Evolutionary conservation across 305 asterid species (phyloP).

Genomic region (Rubia tinctorum): DNA sequence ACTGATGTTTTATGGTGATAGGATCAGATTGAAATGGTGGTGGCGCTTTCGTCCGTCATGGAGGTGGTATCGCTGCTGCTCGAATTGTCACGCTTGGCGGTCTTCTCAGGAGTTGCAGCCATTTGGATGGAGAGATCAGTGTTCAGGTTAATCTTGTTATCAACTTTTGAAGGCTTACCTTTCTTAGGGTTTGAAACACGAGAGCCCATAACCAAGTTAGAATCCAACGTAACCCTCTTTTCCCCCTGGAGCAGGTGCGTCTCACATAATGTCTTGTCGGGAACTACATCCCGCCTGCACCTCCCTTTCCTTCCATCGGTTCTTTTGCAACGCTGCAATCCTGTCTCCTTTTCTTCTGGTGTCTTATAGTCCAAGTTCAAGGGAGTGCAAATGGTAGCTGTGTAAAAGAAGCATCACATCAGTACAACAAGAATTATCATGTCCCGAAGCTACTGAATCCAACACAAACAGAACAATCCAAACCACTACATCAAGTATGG

Average conservation of each 20-base stretch:
- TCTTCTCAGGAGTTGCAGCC: conserved; percentile 25
- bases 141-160: conserved; percentile 41
- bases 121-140: conserved; percentile 31
- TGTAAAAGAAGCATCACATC: neutral
- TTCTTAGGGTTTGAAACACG: conserved; percentile 3
- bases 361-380: conserved; percentile 19
- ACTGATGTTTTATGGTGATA: neutral
- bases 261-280: conserved; percentile 50
- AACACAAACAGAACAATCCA: neutral
- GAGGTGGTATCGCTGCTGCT: conserved; percentile 64
- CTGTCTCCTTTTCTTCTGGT: conserved; percentile 19
- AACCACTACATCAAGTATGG: neutral
- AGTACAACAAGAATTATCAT: neutral
- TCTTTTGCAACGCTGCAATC: conserved; percentile 57
- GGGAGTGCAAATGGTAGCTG: conserved; percentile 15
- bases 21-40: conserved; percentile 18
- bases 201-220: conserved; percentile 19
- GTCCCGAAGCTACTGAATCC: neutral
- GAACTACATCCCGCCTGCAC: conserved; percentile 44
- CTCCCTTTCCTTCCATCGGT: conserved; percentile 80
- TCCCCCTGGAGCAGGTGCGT: conserved; percentile 64
- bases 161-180: conserved; percentile 15
- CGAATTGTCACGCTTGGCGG: conserved; percentile 15
- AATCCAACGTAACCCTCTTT: conserved; percentile 27
- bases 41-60: conserved; percentile 35